Evolutionary conservation across 2,329 filamentous ascomycete species (phyloP).

Genomic region (Byssothecium circinans): DNA sequence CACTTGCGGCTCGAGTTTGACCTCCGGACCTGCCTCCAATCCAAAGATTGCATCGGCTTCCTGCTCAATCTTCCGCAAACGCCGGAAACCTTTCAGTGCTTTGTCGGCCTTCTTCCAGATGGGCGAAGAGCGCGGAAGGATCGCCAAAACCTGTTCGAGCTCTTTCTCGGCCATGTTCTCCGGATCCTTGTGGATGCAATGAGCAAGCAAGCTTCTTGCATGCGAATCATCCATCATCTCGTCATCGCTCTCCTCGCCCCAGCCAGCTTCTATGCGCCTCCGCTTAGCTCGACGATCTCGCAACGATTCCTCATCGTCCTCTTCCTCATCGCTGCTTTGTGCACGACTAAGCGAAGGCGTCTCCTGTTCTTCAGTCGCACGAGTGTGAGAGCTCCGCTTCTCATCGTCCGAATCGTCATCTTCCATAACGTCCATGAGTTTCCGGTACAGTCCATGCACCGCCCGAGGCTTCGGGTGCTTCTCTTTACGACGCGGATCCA

Average conservation of each 20-base stretch:
- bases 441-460: constrained; percentile 77
- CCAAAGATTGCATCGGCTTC: constrained; percentile 74
- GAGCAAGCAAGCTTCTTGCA: constrained; percentile 51
- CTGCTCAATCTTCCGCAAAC: constrained; percentile 76
- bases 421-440: constrained; percentile 71
- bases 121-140: constrained; percentile 59
- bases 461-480: constrained; percentile 60
- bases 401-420: constrained; percentile 86
- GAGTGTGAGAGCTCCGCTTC: constrained; percentile 63
- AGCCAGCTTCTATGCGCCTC: constrained; percentile 48
- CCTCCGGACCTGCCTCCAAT: constrained; percentile 48
- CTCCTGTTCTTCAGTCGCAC: constrained; percentile 83
- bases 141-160: constrained; percentile 56
- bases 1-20: constrained; percentile 42
- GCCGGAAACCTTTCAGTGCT: constrained; percentile 56
- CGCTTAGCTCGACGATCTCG: constrained; percentile 50
- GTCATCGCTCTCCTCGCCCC: constrained; percentile 53
- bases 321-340: constrained; percentile 54
- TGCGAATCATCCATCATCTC: constrained; percentile 52
- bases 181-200: constrained; percentile 61
- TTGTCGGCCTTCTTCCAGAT: constrained; percentile 77
- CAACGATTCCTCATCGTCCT: constrained; percentile 51
- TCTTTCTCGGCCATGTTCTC: constrained; percentile 70
- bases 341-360: constrained; percentile 77
- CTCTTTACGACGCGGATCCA: constrained; percentile 60